Conservation (phyloP, 306 rosid species). For the Vicia villosa region DNA sequence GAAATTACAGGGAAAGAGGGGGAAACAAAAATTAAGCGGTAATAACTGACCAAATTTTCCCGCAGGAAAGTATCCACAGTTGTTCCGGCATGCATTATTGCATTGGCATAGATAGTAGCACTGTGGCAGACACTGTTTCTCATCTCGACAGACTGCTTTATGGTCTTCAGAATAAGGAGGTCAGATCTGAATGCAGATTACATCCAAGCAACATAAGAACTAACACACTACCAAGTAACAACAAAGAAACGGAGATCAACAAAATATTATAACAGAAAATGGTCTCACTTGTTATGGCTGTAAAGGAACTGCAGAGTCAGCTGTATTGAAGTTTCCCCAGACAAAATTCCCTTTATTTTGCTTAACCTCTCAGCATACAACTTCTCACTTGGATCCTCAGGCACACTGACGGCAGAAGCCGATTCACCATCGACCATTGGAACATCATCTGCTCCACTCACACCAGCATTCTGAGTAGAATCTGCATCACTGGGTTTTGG, state of each 20-base stretch:
- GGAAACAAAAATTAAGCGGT: not conserved
- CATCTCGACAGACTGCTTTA: conserved; percentile 98
- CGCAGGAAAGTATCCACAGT: conserved; percentile 96
- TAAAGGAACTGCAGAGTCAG: conserved; percentile 91
- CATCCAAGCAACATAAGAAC: conserved; percentile 38
- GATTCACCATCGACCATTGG: conserved; percentile 77
- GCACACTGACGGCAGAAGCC: conserved; percentile 44
- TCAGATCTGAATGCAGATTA: conserved; percentile 68
- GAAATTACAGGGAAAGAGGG: conserved; percentile 2
- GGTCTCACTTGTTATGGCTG: conserved; percentile 94
- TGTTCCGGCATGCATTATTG: conserved; percentile 98
- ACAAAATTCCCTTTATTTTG: conserved; percentile 89
- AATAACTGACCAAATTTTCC: conserved; percentile 77
- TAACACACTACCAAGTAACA: conserved; percentile 7
- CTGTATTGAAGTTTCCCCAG: conserved; percentile 92
- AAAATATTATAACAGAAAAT: conserved; percentile 15
- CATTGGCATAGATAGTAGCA: conserved; percentile 96
- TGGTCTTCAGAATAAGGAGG: conserved; percentile 93
- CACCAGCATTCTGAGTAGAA: conserved; percentile 60
- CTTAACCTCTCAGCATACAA: conserved; percentile 75
- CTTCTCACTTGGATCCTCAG: conserved; percentile 78
- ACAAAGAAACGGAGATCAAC: conserved; percentile 26
- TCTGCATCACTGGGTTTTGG: conserved; percentile 57
- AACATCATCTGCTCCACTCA: conserved; percentile 64
- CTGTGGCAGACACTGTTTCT: conserved; percentile 97